Evolutionary conservation across 2,329 filamentous ascomycete species (phyloP).

Genomic region (Mycocentrospora acerina): DNA sequence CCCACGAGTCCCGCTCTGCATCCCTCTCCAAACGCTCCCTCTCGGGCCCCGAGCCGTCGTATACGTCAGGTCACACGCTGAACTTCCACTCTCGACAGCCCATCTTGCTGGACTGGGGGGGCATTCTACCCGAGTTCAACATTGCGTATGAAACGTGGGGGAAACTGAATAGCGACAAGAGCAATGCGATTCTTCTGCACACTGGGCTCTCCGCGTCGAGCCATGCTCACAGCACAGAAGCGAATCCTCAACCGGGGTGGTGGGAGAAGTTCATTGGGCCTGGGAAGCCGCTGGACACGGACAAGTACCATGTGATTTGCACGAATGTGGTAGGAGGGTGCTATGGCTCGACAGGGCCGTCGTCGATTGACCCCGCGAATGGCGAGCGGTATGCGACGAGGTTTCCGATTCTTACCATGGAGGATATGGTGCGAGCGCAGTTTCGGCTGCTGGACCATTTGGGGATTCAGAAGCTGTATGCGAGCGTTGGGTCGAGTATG

Average conservation of each 20-base stretch:
- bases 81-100: constrained; percentile 73
- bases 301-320: constrained; percentile 91
- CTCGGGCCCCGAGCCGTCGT: constrained; percentile 87
- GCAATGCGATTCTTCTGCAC: constrained; percentile 88
- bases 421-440: constrained; percentile 97
- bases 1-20: constrained; percentile 56
- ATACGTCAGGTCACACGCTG: constrained; percentile 84
- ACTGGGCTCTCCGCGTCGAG: constrained; percentile 96
- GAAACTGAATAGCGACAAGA: constrained; percentile 72
- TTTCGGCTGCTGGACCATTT: constrained; percentile 83
- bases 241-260: constrained; percentile 89
- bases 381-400: constrained; percentile 87
- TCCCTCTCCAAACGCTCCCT: constrained; percentile 67
- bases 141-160: constrained; percentile 96
- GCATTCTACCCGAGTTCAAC: constrained; percentile 82
- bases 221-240: constrained; percentile 87
- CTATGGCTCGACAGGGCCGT: constrained; percentile 91
- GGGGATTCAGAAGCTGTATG: constrained; percentile 76
- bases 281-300: constrained; percentile 79
- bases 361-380: constrained; percentile 83
- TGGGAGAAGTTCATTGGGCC: constrained; percentile 99
- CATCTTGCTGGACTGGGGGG: constrained; percentile 90
- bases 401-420: constrained; percentile 92
- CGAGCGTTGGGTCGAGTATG: constrained; percentile 95
- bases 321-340: constrained; percentile 96